These are phyloP conservation scores for Penicillium psychrosexuale DNA, from an alignment of 2,329 filamentous ascomycete species.

Conservation along the genomic window DNA sequence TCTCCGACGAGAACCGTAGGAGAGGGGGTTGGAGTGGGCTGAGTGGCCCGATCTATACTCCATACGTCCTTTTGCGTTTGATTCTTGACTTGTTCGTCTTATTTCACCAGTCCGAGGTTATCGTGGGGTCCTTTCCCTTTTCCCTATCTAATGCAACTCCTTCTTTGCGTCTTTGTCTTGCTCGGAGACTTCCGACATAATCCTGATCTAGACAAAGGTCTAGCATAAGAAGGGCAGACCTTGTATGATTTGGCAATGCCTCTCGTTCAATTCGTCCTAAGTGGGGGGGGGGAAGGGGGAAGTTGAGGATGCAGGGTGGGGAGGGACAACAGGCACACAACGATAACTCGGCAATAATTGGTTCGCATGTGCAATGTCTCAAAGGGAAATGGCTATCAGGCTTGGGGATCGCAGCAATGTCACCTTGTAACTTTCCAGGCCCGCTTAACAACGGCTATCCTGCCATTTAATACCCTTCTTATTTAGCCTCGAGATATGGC, in stretches of 20 bases:
- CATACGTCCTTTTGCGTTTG: neutral
- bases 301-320: neutral
- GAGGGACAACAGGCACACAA: neutral
- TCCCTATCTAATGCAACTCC: neutral
- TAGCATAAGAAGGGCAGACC: neutral
- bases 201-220: neutral
- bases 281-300: neutral
- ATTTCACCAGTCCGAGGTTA: neutral
- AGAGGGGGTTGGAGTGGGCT: neutral
- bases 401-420: constrained; percentile 16
- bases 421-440: constrained; percentile 25
- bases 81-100: neutral
- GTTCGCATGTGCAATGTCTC: constrained; percentile 21
- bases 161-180: neutral
- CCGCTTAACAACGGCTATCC: constrained; percentile 25
- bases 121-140: neutral
- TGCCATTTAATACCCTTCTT: constrained; percentile 14
- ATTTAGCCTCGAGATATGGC: constrained; percentile 8
- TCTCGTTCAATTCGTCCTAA: neutral
- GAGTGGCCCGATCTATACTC: neutral
- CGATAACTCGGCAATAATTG: constrained; percentile 1
- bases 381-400: constrained; percentile 12
- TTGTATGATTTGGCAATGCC: neutral
- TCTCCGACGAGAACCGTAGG: constrained; percentile 22
- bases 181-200: neutral